Evolutionary conservation across 1,284 basidiomycete genomes (phyloP).

Genomic region (Leccinum subspadiceum): DNA sequence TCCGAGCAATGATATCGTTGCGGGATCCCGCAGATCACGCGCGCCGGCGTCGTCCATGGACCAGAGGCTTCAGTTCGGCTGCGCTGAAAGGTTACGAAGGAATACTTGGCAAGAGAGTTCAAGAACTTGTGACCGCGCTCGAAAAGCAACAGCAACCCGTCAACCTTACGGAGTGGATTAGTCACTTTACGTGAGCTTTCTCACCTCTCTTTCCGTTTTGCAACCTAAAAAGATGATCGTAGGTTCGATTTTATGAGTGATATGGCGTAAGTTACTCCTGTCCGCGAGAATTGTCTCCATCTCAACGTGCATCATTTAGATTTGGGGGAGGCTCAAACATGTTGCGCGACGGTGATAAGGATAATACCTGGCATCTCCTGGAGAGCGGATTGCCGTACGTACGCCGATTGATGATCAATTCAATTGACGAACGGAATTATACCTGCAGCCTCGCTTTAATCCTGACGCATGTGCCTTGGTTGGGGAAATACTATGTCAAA

Average conservation of each 20-base stretch:
- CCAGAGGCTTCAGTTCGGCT: conserved; percentile 45
- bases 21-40: conserved; percentile 42
- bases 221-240: conserved; percentile 14
- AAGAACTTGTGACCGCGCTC: conserved; percentile 40
- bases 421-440: conserved; percentile 1
- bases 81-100: conserved; percentile 53
- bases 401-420: neutral
- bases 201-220: conserved; percentile 11
- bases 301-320: conserved; percentile 27
- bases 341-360: conserved; percentile 40
- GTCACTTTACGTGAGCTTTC: conserved; percentile 49
- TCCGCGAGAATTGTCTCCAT: conserved; percentile 1
- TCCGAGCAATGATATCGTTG: conserved; percentile 33
- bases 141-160: conserved; percentile 33
- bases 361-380: conserved; percentile 37
- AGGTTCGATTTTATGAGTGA: conserved; percentile 66
- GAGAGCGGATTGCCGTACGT: conserved; percentile 40
- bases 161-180: conserved; percentile 47
- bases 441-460: conserved; percentile 34
- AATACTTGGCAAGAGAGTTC: conserved; percentile 39
- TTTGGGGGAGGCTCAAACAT: conserved; percentile 50
- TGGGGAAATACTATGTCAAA: conserved; percentile 31
- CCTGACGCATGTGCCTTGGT: conserved; percentile 45
- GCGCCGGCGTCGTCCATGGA: conserved; percentile 51
- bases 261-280: conserved; percentile 46